These are phyloP conservation scores for Spathaspora passalidarum DNA, from an alignment of 805 yeast genomes.

Conservation along the genomic window DNA sequence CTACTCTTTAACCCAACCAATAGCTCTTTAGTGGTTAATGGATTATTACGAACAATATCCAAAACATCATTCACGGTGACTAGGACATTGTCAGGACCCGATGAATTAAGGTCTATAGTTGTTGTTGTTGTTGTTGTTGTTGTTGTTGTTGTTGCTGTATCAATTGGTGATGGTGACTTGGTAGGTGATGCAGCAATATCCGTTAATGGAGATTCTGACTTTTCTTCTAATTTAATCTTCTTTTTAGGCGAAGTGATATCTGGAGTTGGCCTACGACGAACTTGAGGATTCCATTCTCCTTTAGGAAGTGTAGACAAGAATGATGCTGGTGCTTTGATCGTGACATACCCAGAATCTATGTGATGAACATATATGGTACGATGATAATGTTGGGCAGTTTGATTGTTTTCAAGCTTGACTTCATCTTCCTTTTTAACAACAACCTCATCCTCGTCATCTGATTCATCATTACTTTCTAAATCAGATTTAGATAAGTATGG, in stretches of 20 bases:
- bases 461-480: constrained; percentile 64
- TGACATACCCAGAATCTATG: constrained; percentile 43
- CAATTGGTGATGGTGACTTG: constrained; percentile 13
- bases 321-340: constrained; percentile 60
- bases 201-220: constrained; percentile 13
- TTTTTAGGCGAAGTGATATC: constrained; percentile 31
- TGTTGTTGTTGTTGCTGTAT: constrained; percentile 7
- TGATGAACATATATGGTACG: constrained; percentile 23
- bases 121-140: constrained; percentile 12
- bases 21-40: constrained; percentile 61
- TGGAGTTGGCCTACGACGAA: constrained; percentile 35
- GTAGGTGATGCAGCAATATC: constrained; percentile 1
- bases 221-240: constrained; percentile 35
- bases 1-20: constrained; percentile 59
- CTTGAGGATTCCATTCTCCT: constrained; percentile 83
- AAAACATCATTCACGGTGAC: constrained; percentile 75
- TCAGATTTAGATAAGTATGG: constrained; percentile 64
- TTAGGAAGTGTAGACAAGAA: constrained; percentile 64
- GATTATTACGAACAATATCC: constrained; percentile 53
- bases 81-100: constrained; percentile 40
- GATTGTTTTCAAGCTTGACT: constrained; percentile 6
- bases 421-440: constrained; percentile 4
- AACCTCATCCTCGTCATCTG: constrained; percentile 36
- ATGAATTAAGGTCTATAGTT: constrained; percentile 26
- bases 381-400: constrained; percentile 2